Conservation (phyloP, 2,329 filamentous ascomycete species). For the Lachnellula subtilissima region DNA sequence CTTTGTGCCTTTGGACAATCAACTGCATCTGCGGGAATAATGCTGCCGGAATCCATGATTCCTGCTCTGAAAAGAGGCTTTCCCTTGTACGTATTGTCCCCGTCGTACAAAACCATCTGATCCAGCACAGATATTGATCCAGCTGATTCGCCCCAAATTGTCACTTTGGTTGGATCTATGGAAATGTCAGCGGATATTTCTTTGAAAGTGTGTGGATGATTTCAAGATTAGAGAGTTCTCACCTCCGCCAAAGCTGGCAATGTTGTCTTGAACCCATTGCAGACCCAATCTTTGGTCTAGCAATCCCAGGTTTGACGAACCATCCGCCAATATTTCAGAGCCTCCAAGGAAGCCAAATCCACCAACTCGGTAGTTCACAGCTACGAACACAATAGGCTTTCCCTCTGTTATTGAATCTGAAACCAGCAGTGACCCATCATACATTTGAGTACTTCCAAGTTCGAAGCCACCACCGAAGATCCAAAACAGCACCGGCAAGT, state of each 20-base stretch:
- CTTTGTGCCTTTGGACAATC: constrained; percentile 62
- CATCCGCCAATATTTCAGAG: constrained; percentile 61
- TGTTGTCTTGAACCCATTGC: constrained; percentile 74
- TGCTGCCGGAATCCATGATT: constrained; percentile 71
- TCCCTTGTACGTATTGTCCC: constrained; percentile 69
- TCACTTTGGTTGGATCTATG: constrained; percentile 36
- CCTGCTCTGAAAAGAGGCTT: constrained; percentile 68
- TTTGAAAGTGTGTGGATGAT: neutral
- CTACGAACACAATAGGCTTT: constrained; percentile 68
- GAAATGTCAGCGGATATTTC: constrained; percentile 3
- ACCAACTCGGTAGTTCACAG: constrained; percentile 72
- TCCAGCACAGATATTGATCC: constrained; percentile 70
- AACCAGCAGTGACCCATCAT: constrained; percentile 47
- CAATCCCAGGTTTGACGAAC: constrained; percentile 65
- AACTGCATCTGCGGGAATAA: constrained; percentile 57
- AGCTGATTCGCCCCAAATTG: constrained; percentile 46
- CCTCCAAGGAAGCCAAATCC: constrained; percentile 72
- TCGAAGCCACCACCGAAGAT: constrained; percentile 66
- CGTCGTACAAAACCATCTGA: constrained; percentile 70
- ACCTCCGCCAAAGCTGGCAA: constrained; percentile 69
- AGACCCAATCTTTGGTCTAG: constrained; percentile 69
- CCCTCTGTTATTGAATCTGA: constrained; percentile 40
- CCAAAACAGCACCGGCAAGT: constrained; percentile 65
- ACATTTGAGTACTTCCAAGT: constrained; percentile 46
- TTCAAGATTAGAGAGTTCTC: neutral